Percentiles rank a stretch among this genome's conserved stretches.
Evolutionary conservation across 108 stramenopile species (phyloP).

Genomic region (Cylindrotheca fusiformis): DNA sequence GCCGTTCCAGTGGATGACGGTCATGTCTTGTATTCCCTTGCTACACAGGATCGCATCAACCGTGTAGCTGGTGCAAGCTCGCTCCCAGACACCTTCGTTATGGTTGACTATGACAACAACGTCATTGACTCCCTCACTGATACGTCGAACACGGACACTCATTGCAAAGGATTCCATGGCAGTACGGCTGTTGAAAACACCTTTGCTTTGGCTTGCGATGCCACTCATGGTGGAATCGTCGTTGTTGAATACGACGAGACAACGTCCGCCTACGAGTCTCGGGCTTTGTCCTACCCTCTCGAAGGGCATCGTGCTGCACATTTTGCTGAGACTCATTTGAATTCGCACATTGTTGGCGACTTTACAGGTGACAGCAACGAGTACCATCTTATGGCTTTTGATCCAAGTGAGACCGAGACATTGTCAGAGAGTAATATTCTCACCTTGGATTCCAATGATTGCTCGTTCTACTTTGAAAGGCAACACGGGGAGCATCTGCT

Average conservation of each 20-base stretch:
- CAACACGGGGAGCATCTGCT: slow-evolving; percentile 8
- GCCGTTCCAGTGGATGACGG: slow-evolving; percentile 27
- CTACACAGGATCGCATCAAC: slow-evolving; percentile 15
- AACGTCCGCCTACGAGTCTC: too few species aligned
- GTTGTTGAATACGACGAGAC: slow-evolving; percentile 21
- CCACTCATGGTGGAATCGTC: slow-evolving; percentile 18
- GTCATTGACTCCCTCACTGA: slow-evolving; percentile 21
- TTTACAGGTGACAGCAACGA: slow-evolving; percentile 13
- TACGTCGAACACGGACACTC: background rate
- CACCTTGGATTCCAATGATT: slow-evolving; percentile 2
- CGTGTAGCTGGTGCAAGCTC: background rate
- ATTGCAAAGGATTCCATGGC: slow-evolving; percentile 31
- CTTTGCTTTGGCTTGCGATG: slow-evolving; percentile 29
- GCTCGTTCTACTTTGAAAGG: slow-evolving; percentile 19
- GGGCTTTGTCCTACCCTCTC: slow-evolving; percentile 15
- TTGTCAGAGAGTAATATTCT: too few species aligned
- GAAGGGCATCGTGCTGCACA: slow-evolving; percentile 26
- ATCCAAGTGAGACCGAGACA: background rate
- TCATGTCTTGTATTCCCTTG: slow-evolving; percentile 25
- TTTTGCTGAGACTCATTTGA: slow-evolving; percentile 11
- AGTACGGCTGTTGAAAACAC: slow-evolving; percentile 3
- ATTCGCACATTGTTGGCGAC: slow-evolving; percentile 22
- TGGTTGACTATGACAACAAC: slow-evolving; percentile 21
- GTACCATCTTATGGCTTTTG: slow-evolving; percentile 18
- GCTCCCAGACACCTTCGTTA: slow-evolving; percentile 27